Evolutionary conservation across 352 stramenopile species (phyloP), one percentile per base, ranked within the genome.

Genomic region (Globisporangium radiosum): DNA sequence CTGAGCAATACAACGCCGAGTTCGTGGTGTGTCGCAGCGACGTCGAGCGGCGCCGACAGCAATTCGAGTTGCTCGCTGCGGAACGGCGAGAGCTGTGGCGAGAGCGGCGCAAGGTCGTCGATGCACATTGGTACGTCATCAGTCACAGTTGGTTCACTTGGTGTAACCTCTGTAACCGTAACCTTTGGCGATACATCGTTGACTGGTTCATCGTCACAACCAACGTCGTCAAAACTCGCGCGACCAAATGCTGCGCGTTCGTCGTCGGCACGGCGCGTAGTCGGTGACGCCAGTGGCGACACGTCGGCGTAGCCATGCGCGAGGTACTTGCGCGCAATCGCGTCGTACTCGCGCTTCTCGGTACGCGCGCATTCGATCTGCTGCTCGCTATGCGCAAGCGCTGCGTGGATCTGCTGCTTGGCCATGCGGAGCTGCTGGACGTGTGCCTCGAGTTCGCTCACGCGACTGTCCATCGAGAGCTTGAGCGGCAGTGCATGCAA

Each of bases 1-100:
- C 67, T 57, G 5, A 90, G 47, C 14, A 88, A 52, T 4, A 73
- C 64, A 17, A 80, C 64, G 3, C 80, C 80, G 2, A 90, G 58
- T 25, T 87, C 71, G 17, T 78, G 67, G 39, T 85, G 75, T 0
- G 76, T 88, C 2, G 48, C 58, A 7, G 77, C 76, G 5, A 82
- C 49, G 63, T 88, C 71, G 4, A 85, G 54, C 5, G 73, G 64
- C 33, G 73, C 54, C n/a, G 73, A 48, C 4, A 66, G 60, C 19
- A 13, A 44, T 13, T 52, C 55, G 11, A 66, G 49, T 43, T 61
- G 44, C 49, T 66, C 60, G 42, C 48, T 60, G 3, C 50, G 49
- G 43, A 58, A 66, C 11, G 60, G 54, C n/a, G 54, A 59, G 17
- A 61, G 44, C 33, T 37, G 10, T 15, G 52, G 52, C 39, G 47